Evolutionary conservation across 176 grass and related monocot species (phyloP).

Genomic region (bread wheat (Triticum aestivum)): IWGSC_CS_RefSeq_v2.1 NC_057803.1:604634126-604634625

Average conservation of each 20-base stretch:
- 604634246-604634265: not conserved
- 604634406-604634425: constrained; percentile 93
- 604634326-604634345: constrained; percentile 76
- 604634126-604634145: constrained; percentile 88
- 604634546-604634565: constrained; percentile 50
- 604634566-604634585: constrained; percentile 52
- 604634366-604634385: constrained; percentile 87
- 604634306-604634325: constrained; percentile 70
- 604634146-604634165: constrained; percentile 93
- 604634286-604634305: constrained; percentile 15
- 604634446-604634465: constrained; percentile 52
- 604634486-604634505: constrained; percentile 58
- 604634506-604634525: constrained; percentile 48
- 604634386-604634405: constrained; percentile 88
- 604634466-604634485: constrained; percentile 69
- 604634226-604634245: constrained; percentile 93
- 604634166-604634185: constrained; percentile 85
- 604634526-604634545: constrained; percentile 76
- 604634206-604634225: constrained; percentile 92
- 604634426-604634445: constrained; percentile 55
- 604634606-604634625: constrained; percentile 28
- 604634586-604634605: constrained; percentile 3
- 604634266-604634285: constrained; percentile 24
- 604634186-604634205: constrained; percentile 93
- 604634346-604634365: constrained; percentile 89